phyloP scores from a whole-genome alignment of 805 yeast genomes.

The Ogataea nakhonphanomensis region DNA sequence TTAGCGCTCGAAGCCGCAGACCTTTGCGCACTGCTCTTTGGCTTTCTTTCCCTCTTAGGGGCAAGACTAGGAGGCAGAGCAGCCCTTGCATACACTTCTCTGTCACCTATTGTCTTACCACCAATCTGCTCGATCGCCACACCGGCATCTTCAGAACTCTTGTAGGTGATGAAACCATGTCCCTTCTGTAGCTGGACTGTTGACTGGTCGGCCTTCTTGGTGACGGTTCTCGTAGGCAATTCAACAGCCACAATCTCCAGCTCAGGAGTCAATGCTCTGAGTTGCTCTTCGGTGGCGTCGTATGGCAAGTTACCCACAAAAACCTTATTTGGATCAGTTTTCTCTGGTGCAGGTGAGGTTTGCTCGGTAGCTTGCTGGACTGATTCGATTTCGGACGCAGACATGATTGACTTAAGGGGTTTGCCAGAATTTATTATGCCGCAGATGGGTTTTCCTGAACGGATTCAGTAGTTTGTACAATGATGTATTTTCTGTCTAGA shows the following conservation, averaged over 20 bases:
- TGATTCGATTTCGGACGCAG: conserved; percentile 11
- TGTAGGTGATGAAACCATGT: conserved; percentile 53
- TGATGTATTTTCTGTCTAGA: not conserved
- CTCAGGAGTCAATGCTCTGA: conserved; percentile 37
- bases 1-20: conserved; percentile 8
- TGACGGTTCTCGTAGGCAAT: conserved; percentile 29
- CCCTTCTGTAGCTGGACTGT: conserved; percentile 30
- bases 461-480: not conserved
- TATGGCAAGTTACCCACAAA: conserved; percentile 45
- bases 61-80: conserved; percentile 39
- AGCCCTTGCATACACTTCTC: conserved; percentile 46
- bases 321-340: conserved; percentile 24
- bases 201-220: conserved; percentile 23
- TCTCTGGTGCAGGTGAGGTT: conserved; percentile 11
- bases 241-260: conserved; percentile 33
- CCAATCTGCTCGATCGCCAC: conserved; percentile 48
- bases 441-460: conserved; percentile 1
- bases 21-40: conserved; percentile 17
- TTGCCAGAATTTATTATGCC: conserved; percentile 7
- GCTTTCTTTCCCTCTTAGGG: conserved; percentile 27
- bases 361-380: conserved; percentile 6
- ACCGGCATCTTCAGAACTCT: conserved; percentile 58
- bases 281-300: conserved; percentile 42
- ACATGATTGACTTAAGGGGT: conserved; percentile 8
- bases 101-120: conserved; percentile 31